phyloP scores from a whole-genome alignment of 495 filamentous ascomycete genomes.

The Platismatia glauca region DNA sequence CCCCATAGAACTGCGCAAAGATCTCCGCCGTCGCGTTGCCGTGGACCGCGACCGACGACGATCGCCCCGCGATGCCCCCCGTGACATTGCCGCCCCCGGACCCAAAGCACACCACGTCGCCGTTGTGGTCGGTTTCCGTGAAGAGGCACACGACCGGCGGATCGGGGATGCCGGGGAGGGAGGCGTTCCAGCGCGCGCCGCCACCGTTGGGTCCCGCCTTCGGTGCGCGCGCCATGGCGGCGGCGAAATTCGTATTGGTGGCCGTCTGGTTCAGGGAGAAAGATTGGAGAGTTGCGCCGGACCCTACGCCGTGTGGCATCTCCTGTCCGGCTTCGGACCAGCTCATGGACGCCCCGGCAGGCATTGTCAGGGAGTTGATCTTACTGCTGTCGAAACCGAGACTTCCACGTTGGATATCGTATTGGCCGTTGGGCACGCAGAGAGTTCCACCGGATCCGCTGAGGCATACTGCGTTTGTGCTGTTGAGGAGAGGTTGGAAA shows the following conservation, averaged over 20 bases:
- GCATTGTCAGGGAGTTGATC: not conserved
- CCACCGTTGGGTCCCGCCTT: not conserved
- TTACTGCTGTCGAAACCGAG: slow-evolving; percentile 1
- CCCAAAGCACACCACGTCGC: slow-evolving; percentile 3
- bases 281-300: not conserved
- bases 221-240: not conserved
- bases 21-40: slow-evolving; percentile 9
- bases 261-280: slow-evolving; percentile 6
- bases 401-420: not conserved
- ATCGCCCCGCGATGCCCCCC: not conserved
- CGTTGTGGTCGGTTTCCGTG: slow-evolving; percentile 1
- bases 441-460: not conserved
- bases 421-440: slow-evolving; percentile 9
- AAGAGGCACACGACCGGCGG: slow-evolving; percentile 12
- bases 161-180: not conserved
- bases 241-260: not conserved
- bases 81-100: not conserved
- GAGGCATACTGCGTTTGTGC: slow-evolving; percentile 3
- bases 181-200: not conserved
- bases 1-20: slow-evolving; percentile 7
- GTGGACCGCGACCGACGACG: not conserved
- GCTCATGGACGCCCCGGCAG: not conserved
- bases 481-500: not conserved
- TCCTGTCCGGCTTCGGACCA: not conserved
- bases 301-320: not conserved